Percentiles rank a stretch among this genome's conserved stretches.
Evolutionary conservation across 2,329 filamentous ascomycete genomes (phyloP).

Genomic region (Penicillium aurantiogriseum): DNA sequence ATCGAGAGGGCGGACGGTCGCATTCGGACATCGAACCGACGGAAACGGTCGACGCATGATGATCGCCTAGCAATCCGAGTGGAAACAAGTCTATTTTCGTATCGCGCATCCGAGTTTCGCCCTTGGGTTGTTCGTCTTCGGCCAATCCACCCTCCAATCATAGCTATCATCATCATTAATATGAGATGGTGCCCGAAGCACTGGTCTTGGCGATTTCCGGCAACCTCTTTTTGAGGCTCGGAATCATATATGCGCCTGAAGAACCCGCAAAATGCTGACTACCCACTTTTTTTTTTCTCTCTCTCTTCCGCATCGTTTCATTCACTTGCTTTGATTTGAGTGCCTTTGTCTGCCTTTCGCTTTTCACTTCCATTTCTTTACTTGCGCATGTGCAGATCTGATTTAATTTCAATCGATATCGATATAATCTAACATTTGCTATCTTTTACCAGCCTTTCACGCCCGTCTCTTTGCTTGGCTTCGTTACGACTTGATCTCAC

Average conservation of each 20-base stretch:
- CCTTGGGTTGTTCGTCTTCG: not conserved
- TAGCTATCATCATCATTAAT: not conserved
- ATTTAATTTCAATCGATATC: not conserved
- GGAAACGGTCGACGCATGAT: slow-evolving; percentile 24
- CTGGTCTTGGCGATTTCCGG: slow-evolving; percentile 15
- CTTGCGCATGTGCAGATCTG: slow-evolving; percentile 13
- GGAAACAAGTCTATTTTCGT: slow-evolving; percentile 2
- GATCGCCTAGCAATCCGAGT: slow-evolving; percentile 4
- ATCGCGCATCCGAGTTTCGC: slow-evolving; percentile 7
- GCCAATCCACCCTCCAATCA: not conserved
- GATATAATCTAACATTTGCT: slow-evolving; percentile 12
- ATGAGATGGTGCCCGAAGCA: slow-evolving; percentile 5
- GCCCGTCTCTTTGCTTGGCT: slow-evolving; percentile 22
- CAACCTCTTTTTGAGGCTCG: slow-evolving; percentile 10
- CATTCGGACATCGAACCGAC: slow-evolving; percentile 15
- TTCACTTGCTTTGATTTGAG: not conserved
- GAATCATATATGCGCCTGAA: slow-evolving; percentile 3
- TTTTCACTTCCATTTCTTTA: slow-evolving; percentile 17
- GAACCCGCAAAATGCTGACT: not conserved
- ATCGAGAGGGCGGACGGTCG: slow-evolving; percentile 13
- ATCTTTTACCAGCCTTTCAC: slow-evolving; percentile 26
- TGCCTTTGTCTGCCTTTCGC: not conserved
- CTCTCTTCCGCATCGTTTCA: not conserved
- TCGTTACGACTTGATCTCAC: slow-evolving; percentile 36
- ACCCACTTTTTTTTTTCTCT: slow-evolving; percentile 4